phyloP scores from a whole-genome alignment of 1,284 basidiomycete species.

The Somion occarium region DNA sequence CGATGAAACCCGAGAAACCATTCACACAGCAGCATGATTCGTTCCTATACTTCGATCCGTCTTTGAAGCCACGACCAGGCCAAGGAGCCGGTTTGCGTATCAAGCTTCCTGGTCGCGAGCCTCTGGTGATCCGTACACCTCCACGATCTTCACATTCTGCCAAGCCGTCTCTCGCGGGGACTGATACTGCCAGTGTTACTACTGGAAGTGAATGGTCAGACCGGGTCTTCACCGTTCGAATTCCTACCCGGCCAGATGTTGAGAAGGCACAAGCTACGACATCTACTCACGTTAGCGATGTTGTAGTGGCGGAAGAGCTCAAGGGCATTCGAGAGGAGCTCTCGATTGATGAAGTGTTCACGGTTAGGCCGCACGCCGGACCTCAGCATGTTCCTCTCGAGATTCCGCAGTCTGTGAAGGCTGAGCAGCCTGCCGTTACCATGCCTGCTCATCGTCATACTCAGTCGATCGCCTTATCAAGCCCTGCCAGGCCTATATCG shows the following conservation, averaged over 20 bases:
- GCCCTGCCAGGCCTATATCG: conserved; percentile 9
- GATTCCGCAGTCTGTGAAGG: conserved; percentile 1
- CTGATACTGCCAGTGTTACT: conserved; percentile 4
- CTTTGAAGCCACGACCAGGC: conserved; percentile 51
- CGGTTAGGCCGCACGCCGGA: conserved; percentile 43
- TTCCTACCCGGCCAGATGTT: conserved; percentile 36
- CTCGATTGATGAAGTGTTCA: conserved; percentile 49
- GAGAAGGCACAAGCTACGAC: conserved; percentile 9
- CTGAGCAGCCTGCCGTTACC: not conserved
- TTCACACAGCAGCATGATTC: conserved; percentile 78
- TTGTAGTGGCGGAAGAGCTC: conserved; percentile 21
- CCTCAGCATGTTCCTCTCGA: conserved; percentile 23
- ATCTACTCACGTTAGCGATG: not conserved
- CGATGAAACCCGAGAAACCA: conserved; percentile 69
- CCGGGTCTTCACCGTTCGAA: conserved; percentile 40
- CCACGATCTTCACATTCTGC: conserved; percentile 14
- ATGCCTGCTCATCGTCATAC: not conserved
- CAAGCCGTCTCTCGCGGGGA: conserved; percentile 5
- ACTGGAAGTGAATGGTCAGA: conserved; percentile 8
- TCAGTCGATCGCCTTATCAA: not conserved
- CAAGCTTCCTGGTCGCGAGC: conserved; percentile 48
- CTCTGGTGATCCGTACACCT: conserved; percentile 26
- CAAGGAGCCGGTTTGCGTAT: conserved; percentile 52
- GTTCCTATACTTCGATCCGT: conserved; percentile 59
- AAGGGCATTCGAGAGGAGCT: conserved; percentile 33